Conservation (phyloP, 257 asterid species). For the Solanum ahanhuiri region DNA sequence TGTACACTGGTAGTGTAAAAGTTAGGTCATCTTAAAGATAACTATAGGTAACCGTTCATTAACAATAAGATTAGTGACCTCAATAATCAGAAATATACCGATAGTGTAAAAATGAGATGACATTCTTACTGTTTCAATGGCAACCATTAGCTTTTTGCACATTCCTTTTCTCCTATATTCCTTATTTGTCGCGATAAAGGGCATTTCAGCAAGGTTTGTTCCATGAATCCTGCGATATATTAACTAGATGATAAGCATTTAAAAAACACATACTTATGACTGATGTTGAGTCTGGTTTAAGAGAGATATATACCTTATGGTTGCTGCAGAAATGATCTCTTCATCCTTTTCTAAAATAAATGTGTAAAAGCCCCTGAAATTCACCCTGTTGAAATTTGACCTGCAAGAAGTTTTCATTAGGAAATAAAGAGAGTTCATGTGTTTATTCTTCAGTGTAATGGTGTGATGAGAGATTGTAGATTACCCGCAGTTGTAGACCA, state of each 20-base stretch:
- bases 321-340: constrained; percentile 48
- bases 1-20: background rate
- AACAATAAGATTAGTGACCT: background rate
- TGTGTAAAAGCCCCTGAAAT: constrained; percentile 38
- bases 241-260: background rate
- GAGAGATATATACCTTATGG: constrained; percentile 27
- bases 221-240: constrained; percentile 36
- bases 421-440: background rate
- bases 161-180: constrained; percentile 38
- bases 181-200: constrained; percentile 45
- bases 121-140: constrained; percentile 34
- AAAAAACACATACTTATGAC: background rate
- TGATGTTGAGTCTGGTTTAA: background rate
- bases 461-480: background rate
- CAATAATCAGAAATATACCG: background rate
- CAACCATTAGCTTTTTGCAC: constrained; percentile 41
- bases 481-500: constrained; percentile 49
- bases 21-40: background rate
- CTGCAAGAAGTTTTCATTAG: constrained; percentile 17
- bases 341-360: constrained; percentile 48
- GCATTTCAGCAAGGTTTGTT: constrained; percentile 50
- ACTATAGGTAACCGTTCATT: background rate
- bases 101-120: background rate
- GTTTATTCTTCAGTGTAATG: background rate
- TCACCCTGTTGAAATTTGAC: constrained; percentile 35